Evolutionary conservation across 2,329 filamentous ascomycete species (phyloP), one percentile per base, ranked within the genome.

Genomic region (Fusarium sp.): DNA sequence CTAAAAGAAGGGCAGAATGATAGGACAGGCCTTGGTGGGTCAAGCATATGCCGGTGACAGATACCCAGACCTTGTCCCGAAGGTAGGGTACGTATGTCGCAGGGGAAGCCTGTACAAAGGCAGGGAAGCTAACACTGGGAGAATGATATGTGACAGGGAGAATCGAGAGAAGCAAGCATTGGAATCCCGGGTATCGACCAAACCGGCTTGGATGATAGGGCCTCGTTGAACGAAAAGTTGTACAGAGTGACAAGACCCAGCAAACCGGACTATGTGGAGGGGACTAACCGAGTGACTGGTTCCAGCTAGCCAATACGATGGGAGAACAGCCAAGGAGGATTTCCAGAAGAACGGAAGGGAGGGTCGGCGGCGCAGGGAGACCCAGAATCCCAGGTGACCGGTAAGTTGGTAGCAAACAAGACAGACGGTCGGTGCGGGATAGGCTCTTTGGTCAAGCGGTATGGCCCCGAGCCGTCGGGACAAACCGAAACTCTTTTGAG

Each of bases 261-360:
- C 50, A 68, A 67, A 42, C 66, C 58, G 74, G 74, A 64, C 71
- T 64, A 61, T 76, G 71, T 76, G 66, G 72, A 68, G 72, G 74
- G 49, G 61, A 47, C 65, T 35, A 66, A 66, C 42, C 54, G 41
- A 62, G 56, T 61, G 54, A 68, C 53, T 49, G 62, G 55, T 35
- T 31, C 27, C 44, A 46, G 53, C 61, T 72, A 72, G 62, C 72
- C 67, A 71, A 74, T 72, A 63, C 54, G 22, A 65, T 41, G 35
- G 33, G 41, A 60, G 65, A 49, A 42, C 46, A 25, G 35, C 18
- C 65, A 74, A 61, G 65, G 60, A 64, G 66, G 61, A 60, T 64
- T 77, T 75, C 76, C 73, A 77, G 76, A 75, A 72, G 72, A 65
- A 67, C 65, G 74, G 75, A 65, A 76, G 65, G 75, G 75, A 73